Evolutionary conservation across 306 rosid species (phyloP), one percentile per base, ranked within the genome.

Genomic region (Fagus crenata): DNA sequence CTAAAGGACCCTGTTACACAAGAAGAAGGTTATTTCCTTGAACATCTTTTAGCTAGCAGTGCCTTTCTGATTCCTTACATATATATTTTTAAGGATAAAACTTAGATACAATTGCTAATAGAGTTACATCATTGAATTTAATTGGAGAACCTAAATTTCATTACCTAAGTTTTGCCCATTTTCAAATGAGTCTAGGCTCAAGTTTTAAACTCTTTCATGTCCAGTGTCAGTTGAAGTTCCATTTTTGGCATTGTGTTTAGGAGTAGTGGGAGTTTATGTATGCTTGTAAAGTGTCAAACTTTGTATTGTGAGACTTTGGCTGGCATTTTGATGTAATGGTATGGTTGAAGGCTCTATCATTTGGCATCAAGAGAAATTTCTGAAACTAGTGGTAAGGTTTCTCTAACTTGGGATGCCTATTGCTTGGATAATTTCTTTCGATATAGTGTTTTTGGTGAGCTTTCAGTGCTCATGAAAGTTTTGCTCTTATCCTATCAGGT

Each of bases 21-120:
- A n/a, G 76, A 54, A 82, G 79, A 75, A 80, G 91, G 89, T 85
- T 35, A 14, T 56, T 70, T 28, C 7, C 76, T 64, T 31, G 56
- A 64, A 54, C 74, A 53, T 73, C 68, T 36, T 63, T 49, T 33
- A 49, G 31, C 49, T 64, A 60, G 8, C 14, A 28, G 59, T 28
- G 54, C 58, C 43, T 41, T 64, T 73, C 46, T 1, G 46, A 43
- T 53, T 73, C n/a, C 49, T 42, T 73, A 5, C 8, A 32, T 61
- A 42, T 15, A 43, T 43, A 46, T 2, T 46, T 46, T 46, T 2
- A 46, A 46, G 51, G 51, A 3, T 46, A 46, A 12, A 46, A 46
- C 51, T 0, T 46, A 0, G 8, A 7, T 9, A 9, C 51, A 46
- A 22, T 22, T 22, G 28, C 28, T 22, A 22, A 22, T 22, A 22